Percentiles rank a stretch among this genome's conserved stretches.
phyloP scores from a whole-genome alignment of 2,329 filamentous ascomycete genomes.

The Colletotrichum nymphaeae region DNA sequence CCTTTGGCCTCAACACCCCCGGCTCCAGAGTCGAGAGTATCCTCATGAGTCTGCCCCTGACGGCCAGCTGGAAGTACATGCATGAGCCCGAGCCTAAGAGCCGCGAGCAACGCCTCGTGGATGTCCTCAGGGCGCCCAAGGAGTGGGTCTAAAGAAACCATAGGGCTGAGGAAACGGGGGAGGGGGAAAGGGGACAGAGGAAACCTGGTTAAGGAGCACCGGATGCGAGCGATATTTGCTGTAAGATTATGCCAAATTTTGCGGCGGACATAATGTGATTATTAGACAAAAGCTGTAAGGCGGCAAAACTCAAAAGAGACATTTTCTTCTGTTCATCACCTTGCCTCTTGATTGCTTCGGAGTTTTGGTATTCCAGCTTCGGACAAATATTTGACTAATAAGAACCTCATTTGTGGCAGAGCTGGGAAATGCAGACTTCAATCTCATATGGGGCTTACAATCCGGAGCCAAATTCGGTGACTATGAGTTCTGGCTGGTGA shows the following conservation, averaged over 20 bases:
- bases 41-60: conserved; percentile 94
- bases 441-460: neutral
- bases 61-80: conserved; percentile 97
- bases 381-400: no score
- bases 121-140: conserved; percentile 73
- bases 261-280: conserved; percentile 31
- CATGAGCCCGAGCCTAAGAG: conserved; percentile 81
- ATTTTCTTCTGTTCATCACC: conserved; percentile 8
- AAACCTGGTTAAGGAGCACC: conserved; percentile 11
- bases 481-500: neutral
- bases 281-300: conserved; percentile 35
- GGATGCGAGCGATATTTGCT: conserved; percentile 23
- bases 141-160: conserved; percentile 71
- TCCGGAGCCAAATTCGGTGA: neutral
- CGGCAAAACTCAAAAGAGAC: conserved; percentile 27
- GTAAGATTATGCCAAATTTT: conserved; percentile 25
- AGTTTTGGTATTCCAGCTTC: neutral
- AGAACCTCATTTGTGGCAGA: neutral
- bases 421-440: neutral
- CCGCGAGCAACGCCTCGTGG: conserved; percentile 83
- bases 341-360: neutral
- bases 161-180: neutral
- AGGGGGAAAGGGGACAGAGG: conserved; percentile 18
- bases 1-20: conserved; percentile 93
- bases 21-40: conserved; percentile 95